Evolutionary conservation across 768 basidiomycete genomes (phyloP), one percentile per base, ranked within the genome.

Genomic region (Crepidotus variabilis): DNA sequence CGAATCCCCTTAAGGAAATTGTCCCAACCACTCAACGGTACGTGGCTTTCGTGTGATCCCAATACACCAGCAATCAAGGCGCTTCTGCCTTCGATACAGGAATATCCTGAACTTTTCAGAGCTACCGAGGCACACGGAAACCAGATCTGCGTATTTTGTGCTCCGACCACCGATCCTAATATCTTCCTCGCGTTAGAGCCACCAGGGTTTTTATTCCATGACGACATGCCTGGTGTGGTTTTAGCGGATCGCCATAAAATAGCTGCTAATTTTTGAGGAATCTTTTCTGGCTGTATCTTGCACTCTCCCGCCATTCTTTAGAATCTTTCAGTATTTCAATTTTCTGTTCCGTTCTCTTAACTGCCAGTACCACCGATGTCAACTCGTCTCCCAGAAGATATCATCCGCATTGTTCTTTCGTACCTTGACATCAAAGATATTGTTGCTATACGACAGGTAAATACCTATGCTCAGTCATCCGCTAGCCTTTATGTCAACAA

Each of bases 401-500:
- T 86, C 52, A 66, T 78, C 57, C 68, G 81, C 22, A 54, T 72
- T 10, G 67, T 86, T 49, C 66, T 84, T 56, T 57, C 61, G 6
- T 63, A 77, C 58, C 70, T 84, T 14, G 66, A 73, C 16, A 63
- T 79, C 7, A 24, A 57, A 2, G 77, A 78, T 56, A 67, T 86
- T 6, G 64, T 79, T 51, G 70, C 64, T 3, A 56, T 86, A 21
- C 74, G 85, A 59, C 71, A 74, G 71, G 86, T 83, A 49, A 55
- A 22, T n/a, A 24, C n/a, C 48, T 16, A 43, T 28, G 32, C 36
- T 9, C n/a, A 47, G 39, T 43, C 35, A 23, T 2, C 54, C 28
- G 22, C 23, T 48, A 18, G 28, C 32, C 33, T 28, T 33, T 43
- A 36, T 22, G 10, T 18, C 50, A 33, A 20, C 2, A 16, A 23